These are phyloP conservation scores for Clarkia xantiana DNA, from an alignment of 345 rosid species.

Conservation along the genomic window DNA sequence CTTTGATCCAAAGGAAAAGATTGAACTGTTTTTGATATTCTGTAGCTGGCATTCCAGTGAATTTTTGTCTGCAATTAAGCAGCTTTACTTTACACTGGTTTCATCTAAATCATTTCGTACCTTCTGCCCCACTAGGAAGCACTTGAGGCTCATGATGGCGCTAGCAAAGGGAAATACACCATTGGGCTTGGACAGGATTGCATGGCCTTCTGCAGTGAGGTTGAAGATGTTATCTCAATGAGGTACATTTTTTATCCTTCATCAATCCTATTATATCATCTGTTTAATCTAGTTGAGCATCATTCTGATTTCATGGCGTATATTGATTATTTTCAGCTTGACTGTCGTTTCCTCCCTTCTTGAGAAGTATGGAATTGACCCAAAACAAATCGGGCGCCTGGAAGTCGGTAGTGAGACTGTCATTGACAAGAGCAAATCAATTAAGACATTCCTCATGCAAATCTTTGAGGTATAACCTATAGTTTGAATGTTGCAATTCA, in stretches of 20 bases:
- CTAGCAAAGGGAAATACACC: conserved; percentile 94
- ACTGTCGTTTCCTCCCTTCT: conserved; percentile 82
- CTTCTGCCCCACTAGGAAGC: conserved; percentile 43
- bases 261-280: not conserved
- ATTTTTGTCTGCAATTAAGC: not conserved
- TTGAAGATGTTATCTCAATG: conserved; percentile 99
- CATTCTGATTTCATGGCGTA: conserved; percentile 1
- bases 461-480: conserved; percentile 67
- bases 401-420: conserved; percentile 99
- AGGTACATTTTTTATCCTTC: conserved; percentile 30
- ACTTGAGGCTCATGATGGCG: conserved; percentile 90
- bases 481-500: not conserved
- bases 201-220: conserved; percentile 90
- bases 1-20: too few species aligned
- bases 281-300: too few species aligned
- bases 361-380: conserved; percentile 80
- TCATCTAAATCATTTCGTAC: too few species aligned
- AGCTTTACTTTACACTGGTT: not conserved
- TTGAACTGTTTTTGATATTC: too few species aligned
- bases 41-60: too few species aligned
- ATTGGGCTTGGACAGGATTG: conserved; percentile 99
- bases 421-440: conserved; percentile 97
- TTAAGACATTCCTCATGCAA: conserved; percentile 97
- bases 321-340: conserved; percentile 36
- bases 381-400: conserved; percentile 85